Evolutionary conservation across 202 grass and related monocot species (phyloP), one percentile per base, ranked within the genome.

Genomic region (Saccharum hybrid): DNA sequence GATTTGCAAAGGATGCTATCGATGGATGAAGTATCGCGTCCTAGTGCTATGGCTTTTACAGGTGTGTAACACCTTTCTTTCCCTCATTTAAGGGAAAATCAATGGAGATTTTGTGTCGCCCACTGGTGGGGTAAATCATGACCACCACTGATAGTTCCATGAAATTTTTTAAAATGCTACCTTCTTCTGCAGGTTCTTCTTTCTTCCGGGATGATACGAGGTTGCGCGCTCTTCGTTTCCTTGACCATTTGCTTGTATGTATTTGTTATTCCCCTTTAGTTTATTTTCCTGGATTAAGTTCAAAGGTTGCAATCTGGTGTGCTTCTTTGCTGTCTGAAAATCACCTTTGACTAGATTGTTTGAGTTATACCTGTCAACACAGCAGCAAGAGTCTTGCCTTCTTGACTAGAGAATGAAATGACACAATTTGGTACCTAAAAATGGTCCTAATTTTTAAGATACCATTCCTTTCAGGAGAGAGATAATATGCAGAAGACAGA

Each of bases 401-500:
- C 71, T 87, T 59, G 15, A 66, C 40, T 89, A 9, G 76, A 52
- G 6, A 45, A 85, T 33, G 36, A 45, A 41, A 79, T 3, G 8
- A 71, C 30, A 54, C 8, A 75, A 45, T 80, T 80, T 83, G 37
- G 15, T 79, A 64, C 36, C 40, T 64, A 8, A 6, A 88, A 45
- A 83, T 66, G 78, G 60, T 81, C 66, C 66, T 78, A 12, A 86
- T 61, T 41, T n/a, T 76, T 86, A 66, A 80, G 45, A 14, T 31
- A 51, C 51, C 28, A 43, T 72, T 41, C 19, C 75, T 91, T 88
- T 79, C 86, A 99, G 97, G 97, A 99, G 88, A 94, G 93, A 86
- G 97, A 99, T 82, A 99, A 99, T 66, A 99, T 99, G 93, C 97
- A 99, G 90, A 99, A 99, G 86, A 88, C 97, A 57, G 93, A 99